These are phyloP conservation scores for Triticum turgidum DNA, from an alignment of 176 grass and related monocot genomes.

Conservation along the genomic window DNA sequence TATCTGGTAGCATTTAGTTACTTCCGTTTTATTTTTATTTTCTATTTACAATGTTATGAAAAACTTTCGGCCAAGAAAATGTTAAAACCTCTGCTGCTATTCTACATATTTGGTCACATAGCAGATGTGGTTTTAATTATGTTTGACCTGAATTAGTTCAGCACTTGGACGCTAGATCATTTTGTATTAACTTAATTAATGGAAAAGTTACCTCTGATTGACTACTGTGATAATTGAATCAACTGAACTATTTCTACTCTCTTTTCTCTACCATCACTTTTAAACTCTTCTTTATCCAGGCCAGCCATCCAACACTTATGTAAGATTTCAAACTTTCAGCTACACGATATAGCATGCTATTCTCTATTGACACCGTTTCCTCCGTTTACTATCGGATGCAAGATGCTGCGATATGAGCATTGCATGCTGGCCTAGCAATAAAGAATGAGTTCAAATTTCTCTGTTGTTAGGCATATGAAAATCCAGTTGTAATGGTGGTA, in stretches of 20 bases:
- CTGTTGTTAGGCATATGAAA: not conserved
- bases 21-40: not conserved
- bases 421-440: not conserved
- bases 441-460: not conserved
- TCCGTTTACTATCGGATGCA: not conserved
- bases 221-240: not conserved
- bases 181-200: not conserved
- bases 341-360: not conserved
- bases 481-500: not conserved
- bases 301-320: not conserved
- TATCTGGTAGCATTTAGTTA: not conserved
- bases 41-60: not conserved
- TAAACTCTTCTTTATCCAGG: not conserved
- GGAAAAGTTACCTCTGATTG: no score
- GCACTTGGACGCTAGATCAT: not conserved
- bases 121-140: not conserved
- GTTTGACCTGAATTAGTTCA: not conserved
- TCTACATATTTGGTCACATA: not conserved
- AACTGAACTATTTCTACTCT: not conserved
- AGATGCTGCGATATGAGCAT: rapidly evolving
- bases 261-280: not conserved
- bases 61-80: not conserved
- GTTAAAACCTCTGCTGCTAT: not conserved
- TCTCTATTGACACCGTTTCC: not conserved
- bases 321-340: not conserved